phyloP scores from a whole-genome alignment of 495 filamentous ascomycete species.

The Aspergillus affinis region DNA sequence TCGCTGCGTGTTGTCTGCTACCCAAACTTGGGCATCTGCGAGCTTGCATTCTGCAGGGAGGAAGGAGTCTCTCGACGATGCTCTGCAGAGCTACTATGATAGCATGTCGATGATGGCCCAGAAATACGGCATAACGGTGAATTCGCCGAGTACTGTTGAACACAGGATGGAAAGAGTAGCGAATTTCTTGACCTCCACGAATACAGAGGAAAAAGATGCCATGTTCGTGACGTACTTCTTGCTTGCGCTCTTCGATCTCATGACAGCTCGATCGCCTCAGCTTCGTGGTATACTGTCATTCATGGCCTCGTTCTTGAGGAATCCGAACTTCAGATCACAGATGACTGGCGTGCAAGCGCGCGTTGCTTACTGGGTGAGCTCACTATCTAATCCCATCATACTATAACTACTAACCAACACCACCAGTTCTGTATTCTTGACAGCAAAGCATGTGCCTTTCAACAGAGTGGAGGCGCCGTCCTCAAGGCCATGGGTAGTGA shows the following conservation, averaged over 20 bases:
- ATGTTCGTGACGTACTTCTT: background rate
- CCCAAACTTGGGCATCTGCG: background rate
- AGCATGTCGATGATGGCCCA: background rate
- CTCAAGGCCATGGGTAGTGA: background rate
- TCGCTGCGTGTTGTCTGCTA: background rate
- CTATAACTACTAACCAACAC: background rate
- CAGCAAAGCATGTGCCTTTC: background rate
- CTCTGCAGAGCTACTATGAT: background rate
- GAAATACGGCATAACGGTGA: background rate
- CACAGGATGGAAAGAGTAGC: background rate
- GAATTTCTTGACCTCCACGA: background rate
- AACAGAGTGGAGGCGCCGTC: background rate
- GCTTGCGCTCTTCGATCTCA: background rate
- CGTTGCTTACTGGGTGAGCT: background rate
- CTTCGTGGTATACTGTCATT: background rate
- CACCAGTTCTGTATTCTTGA: background rate
- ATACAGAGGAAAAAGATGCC: background rate
- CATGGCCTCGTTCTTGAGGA: background rate
- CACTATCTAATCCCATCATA: background rate
- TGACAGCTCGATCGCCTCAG: background rate
- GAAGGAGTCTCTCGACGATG: background rate
- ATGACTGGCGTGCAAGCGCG: background rate
- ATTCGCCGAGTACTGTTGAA: background rate
- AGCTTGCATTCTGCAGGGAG: background rate
- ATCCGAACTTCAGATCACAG: background rate